Evolutionary conservation across 1,284 basidiomycete genomes (phyloP).

Genomic region (Cryptococcus maquisensis): DNA sequence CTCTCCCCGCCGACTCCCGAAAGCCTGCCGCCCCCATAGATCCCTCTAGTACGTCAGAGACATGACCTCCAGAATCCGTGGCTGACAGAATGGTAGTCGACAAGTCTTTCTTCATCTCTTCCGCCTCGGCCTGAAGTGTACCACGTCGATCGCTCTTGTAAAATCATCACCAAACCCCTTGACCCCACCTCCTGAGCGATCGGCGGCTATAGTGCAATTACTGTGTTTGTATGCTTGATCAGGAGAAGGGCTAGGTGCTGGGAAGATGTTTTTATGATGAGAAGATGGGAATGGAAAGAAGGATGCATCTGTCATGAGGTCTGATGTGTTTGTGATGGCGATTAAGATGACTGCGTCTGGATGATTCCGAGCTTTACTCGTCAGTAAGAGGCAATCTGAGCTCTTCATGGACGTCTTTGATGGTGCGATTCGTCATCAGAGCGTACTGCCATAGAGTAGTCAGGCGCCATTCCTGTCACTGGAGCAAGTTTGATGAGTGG

Average conservation of each 20-base stretch:
- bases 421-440: conserved; percentile 30
- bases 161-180: too few species aligned
- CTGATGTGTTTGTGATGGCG: neutral
- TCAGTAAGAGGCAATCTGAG: conserved; percentile 39
- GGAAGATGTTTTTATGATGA: neutral
- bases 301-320: neutral
- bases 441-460: conserved; percentile 31
- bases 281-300: neutral
- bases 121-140: conserved; percentile 64
- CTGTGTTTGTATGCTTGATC: too few species aligned
- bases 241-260: too few species aligned
- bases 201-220: too few species aligned
- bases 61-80: conserved; percentile 1
- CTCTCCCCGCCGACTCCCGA: conserved; percentile 72
- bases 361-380: neutral
- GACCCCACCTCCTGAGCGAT: too few species aligned
- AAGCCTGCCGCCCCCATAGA: conserved; percentile 81
- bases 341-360: neutral
- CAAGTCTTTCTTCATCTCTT: conserved; percentile 46
- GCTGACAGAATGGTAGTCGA: conserved; percentile 25
- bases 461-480: conserved; percentile 6
- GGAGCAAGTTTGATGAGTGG: too few species aligned
- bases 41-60: conserved; percentile 63
- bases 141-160: neutral
- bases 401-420: conserved; percentile 39